Conservation (phyloP, 768 basidiomycete genomes). For the Piloderma croceum region DNA sequence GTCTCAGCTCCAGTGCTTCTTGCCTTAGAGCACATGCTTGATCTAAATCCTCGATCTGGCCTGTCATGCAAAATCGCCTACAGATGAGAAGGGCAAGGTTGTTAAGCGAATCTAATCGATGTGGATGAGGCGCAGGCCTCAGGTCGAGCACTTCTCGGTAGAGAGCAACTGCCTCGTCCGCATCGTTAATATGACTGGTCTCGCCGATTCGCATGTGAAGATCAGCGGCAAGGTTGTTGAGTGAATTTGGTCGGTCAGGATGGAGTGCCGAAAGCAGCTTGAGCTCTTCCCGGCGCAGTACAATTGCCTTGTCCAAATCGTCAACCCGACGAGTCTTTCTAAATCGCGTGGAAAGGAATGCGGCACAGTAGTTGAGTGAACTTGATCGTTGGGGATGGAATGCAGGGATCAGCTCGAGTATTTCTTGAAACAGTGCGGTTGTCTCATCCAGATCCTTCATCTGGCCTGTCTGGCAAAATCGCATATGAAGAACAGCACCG, state of each 20-base stretch:
- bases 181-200: slow-evolving; percentile 18
- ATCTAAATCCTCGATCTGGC: slow-evolving; percentile 3
- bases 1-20: slow-evolving; percentile 7
- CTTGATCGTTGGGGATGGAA: slow-evolving; percentile 5
- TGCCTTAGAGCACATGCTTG: slow-evolving; percentile 13
- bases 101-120: slow-evolving; percentile 7
- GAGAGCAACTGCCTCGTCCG: slow-evolving; percentile 27
- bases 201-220: slow-evolving; percentile 23
- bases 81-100: slow-evolving; percentile 8
- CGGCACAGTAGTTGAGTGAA: slow-evolving; percentile 7
- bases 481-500: slow-evolving; percentile 6
- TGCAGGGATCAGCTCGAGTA: slow-evolving; percentile 1
- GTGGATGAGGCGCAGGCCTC: slow-evolving; percentile 1
- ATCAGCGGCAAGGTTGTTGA: slow-evolving; percentile 23
- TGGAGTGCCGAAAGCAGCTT: slow-evolving; percentile 10
- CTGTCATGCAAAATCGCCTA: slow-evolving; percentile 7
- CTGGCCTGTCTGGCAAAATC: slow-evolving; percentile 7
- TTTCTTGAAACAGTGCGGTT: no score
- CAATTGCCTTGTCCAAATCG: slow-evolving; percentile 24
- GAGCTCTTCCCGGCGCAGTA: slow-evolving; percentile 5
- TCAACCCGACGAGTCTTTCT: slow-evolving; percentile 19
- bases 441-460: slow-evolving; percentile 2
- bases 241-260: slow-evolving; percentile 11
- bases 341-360: slow-evolving; percentile 13
- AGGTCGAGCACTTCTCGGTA: slow-evolving; percentile 5